Percentiles rank a stretch among this genome's conserved stretches.
Evolutionary conservation across 441 rosid species (phyloP).

Genomic region (Francoa sonchifolia): DNA sequence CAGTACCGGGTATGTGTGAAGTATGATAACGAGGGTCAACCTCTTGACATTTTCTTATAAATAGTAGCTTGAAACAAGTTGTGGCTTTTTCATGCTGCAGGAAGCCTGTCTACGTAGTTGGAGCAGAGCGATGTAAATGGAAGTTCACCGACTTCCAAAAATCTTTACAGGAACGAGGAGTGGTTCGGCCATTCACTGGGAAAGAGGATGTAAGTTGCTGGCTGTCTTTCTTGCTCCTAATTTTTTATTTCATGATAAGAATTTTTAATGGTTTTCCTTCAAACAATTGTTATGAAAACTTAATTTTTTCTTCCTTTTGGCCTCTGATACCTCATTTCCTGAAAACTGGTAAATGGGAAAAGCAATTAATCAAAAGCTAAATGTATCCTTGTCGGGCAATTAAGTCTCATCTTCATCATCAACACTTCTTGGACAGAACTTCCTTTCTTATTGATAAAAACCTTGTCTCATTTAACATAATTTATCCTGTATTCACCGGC

Average conservation of each 20-base stretch:
- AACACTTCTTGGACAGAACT: no score
- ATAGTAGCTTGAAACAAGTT: neutral
- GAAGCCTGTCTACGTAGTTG: conserved; percentile 79
- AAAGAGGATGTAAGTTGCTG: conserved; percentile 67
- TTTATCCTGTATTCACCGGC: neutral
- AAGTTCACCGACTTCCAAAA: conserved; percentile 74
- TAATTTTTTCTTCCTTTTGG: no score
- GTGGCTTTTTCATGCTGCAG: conserved; percentile 22
- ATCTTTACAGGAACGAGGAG: conserved; percentile 64
- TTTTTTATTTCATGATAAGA: neutral
- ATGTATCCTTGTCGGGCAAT: no score
- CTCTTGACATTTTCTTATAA: neutral
- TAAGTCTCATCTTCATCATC: no score
- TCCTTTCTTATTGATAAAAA: neutral
- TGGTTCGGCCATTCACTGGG: conserved; percentile 62
- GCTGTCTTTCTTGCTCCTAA: neutral
- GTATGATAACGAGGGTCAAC: neutral
- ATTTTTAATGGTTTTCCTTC: no score
- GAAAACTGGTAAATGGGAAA: no score
- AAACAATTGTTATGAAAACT: no score
- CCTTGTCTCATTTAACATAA: neutral
- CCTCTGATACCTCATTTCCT: no score
- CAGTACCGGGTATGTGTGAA: conserved; percentile 71
- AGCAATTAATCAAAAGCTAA: no score
- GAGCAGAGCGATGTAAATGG: conserved; percentile 80